A percentile compares a stretch with the other conserved stretches of the same genome.
Conservation (phyloP, 208 protist species). For the Trypanosoma cruzi region DNA sequence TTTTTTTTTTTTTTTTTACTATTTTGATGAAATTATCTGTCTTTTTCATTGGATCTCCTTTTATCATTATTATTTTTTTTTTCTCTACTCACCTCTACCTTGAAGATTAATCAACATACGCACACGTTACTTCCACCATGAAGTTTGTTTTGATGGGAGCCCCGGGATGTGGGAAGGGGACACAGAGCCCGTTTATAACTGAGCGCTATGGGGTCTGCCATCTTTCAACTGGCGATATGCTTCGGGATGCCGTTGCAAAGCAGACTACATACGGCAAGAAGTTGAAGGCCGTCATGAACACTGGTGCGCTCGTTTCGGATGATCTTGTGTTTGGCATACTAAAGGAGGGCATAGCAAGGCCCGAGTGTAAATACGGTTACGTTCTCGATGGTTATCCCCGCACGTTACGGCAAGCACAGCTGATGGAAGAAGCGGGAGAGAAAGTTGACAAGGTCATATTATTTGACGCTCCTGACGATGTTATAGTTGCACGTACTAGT, state of each 20-base stretch:
- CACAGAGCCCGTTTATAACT: constrained; percentile 88
- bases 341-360: constrained; percentile 78
- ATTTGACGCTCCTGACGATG: constrained; percentile 92
- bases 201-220: constrained; percentile 93
- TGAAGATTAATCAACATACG: constrained; percentile 10
- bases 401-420: constrained; percentile 91
- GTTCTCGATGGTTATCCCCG: constrained; percentile 96
- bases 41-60: constrained; percentile 10
- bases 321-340: constrained; percentile 94
- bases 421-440: constrained; percentile 85
- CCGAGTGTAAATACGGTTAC: constrained; percentile 91
- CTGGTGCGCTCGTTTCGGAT: constrained; percentile 89
- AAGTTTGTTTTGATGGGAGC: constrained; percentile 93
- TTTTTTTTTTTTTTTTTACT: constrained; percentile 1
- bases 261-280: constrained; percentile 71
- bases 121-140: constrained; percentile 39
- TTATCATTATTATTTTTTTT: neutral
- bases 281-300: constrained; percentile 76
- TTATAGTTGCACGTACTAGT: constrained; percentile 90
- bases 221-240: constrained; percentile 95
- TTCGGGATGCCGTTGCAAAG: constrained; percentile 81
- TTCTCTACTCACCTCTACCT: neutral
- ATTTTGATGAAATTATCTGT: neutral
- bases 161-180: constrained; percentile 94
- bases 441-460: constrained; percentile 89